Evolutionary conservation across 176 grass and related monocot species (phyloP).

Genomic region (Eragrostis nindensis): DNA sequence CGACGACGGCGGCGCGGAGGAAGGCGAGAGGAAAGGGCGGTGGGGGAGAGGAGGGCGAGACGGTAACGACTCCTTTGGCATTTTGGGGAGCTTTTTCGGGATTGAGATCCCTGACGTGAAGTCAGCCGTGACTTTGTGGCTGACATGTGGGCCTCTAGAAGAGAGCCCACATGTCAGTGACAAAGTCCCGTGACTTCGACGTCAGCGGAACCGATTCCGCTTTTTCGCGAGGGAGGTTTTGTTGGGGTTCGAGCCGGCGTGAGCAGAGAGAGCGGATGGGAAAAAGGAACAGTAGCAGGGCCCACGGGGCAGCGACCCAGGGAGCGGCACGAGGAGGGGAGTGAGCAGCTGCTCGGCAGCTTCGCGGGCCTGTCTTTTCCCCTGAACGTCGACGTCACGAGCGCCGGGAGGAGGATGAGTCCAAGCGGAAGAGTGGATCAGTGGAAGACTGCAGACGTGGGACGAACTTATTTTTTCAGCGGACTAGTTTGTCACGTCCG

Average conservation of each 20-base stretch:
- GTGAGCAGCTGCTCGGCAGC: constrained; percentile 34
- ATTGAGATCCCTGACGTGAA: too few species aligned
- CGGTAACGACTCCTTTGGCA: constrained; percentile 44
- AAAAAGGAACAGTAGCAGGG: not conserved
- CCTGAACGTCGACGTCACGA: constrained; percentile 14
- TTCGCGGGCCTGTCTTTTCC: constrained; percentile 19
- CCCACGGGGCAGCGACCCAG: not conserved
- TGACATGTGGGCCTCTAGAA: too few species aligned
- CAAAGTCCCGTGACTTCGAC: too few species aligned
- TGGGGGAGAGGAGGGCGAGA: constrained; percentile 46
- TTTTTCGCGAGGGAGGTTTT: constrained; percentile 35
- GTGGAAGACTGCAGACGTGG: constrained; percentile 2
- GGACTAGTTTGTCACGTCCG: constrained; percentile 28
- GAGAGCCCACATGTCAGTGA: too few species aligned
- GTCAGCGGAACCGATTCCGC: too few species aligned
- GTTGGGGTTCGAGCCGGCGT: constrained; percentile 39
- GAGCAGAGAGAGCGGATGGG: not conserved
- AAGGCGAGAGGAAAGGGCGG: constrained; percentile 57
- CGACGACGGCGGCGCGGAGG: constrained; percentile 35
- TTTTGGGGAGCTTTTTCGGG: not conserved
- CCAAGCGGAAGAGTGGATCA: constrained; percentile 5
- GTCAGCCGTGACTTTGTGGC: too few species aligned
- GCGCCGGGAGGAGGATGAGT: not conserved
- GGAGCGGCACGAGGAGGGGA: not conserved
- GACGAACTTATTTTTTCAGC: not conserved